Evolutionary conservation across 768 basidiomycete genomes (phyloP).

Genomic region (Tricholoma hemisulphureum): DNA sequence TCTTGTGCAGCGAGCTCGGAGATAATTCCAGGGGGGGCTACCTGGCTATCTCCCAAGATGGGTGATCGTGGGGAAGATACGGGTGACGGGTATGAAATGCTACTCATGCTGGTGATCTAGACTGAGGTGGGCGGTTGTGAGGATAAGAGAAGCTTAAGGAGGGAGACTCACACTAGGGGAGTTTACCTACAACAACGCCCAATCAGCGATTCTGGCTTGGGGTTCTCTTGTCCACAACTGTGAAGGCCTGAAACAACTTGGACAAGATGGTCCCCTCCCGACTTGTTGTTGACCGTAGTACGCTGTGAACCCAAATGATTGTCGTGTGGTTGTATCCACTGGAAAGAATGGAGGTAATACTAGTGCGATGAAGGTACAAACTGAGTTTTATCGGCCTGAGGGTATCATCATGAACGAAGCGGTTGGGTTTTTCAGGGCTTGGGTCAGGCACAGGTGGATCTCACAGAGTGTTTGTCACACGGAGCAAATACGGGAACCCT

Average conservation of each 20-base stretch:
- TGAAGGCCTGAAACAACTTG: neutral
- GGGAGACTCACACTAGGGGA: neutral
- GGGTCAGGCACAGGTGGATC: neutral
- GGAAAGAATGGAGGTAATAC: neutral
- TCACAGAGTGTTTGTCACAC: neutral
- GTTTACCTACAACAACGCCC: neutral
- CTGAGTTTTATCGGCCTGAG: too few relatives aligned
- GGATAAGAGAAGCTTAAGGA: too few relatives aligned
- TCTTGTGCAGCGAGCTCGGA: constrained; percentile 6
- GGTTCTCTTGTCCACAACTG: neutral
- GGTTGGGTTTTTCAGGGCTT: too few relatives aligned
- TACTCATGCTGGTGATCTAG: constrained; percentile 23
- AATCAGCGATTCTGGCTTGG: neutral
- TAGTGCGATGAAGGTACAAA: neutral
- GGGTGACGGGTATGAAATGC: constrained; percentile 30
- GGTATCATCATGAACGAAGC: neutral
- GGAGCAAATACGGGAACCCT: too few relatives aligned
- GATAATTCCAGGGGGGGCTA: neutral
- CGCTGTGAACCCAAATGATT: neutral
- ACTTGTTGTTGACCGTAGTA: neutral
- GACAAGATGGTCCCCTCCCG: neutral
- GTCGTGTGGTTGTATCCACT: neutral
- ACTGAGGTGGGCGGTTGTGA: neutral
- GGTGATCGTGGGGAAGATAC: constrained; percentile 22
- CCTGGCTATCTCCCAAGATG: constrained; percentile 9